These are phyloP conservation scores for Sphagnurus paluster DNA, from an alignment of 1,284 basidiomycete species.

Conservation along the genomic window DNA sequence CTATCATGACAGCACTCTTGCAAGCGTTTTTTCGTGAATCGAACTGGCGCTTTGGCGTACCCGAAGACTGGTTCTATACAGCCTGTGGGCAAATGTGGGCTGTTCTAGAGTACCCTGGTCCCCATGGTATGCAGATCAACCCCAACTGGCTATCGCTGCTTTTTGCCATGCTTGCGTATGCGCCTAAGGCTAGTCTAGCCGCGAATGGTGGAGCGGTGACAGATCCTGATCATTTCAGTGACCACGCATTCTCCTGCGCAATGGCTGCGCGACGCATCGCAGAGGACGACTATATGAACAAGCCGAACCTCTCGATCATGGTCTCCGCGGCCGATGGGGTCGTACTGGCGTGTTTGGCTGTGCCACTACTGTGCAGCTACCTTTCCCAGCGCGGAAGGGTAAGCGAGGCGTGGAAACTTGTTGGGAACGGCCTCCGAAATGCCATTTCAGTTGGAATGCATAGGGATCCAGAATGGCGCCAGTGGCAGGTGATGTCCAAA, in stretches of 20 bases:
- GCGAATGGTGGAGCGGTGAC: constrained; percentile 16
- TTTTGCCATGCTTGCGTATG: constrained; percentile 46
- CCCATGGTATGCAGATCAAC: constrained; percentile 38
- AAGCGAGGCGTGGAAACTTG: constrained; percentile 56
- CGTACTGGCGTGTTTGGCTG: constrained; percentile 46
- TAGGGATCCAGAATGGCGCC: constrained; percentile 46
- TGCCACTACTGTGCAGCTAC: constrained; percentile 44
- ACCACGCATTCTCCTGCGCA: constrained; percentile 44
- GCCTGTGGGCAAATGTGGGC: constrained; percentile 47
- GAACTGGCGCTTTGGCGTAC: constrained; percentile 54
- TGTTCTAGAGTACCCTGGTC: constrained; percentile 34
- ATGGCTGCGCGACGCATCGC: constrained; percentile 45
- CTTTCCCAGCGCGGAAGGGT: constrained; percentile 47
- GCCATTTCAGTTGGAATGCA: constrained; percentile 54
- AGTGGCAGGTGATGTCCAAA: constrained; percentile 49
- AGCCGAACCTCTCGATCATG: constrained; percentile 36
- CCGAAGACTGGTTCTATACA: constrained; percentile 45
- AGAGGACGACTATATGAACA: constrained; percentile 44
- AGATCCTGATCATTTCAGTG: constrained; percentile 26
- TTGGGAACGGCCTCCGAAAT: constrained; percentile 42
- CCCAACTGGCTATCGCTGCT: constrained; percentile 50
- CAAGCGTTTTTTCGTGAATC: constrained; percentile 42
- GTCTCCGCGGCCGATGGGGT: constrained; percentile 46
- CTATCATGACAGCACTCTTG: constrained; percentile 34
- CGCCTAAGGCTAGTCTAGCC: constrained; percentile 26